Conservation (phyloP, 768 basidiomycete genomes). For the Austroboletus festivus region DNA sequence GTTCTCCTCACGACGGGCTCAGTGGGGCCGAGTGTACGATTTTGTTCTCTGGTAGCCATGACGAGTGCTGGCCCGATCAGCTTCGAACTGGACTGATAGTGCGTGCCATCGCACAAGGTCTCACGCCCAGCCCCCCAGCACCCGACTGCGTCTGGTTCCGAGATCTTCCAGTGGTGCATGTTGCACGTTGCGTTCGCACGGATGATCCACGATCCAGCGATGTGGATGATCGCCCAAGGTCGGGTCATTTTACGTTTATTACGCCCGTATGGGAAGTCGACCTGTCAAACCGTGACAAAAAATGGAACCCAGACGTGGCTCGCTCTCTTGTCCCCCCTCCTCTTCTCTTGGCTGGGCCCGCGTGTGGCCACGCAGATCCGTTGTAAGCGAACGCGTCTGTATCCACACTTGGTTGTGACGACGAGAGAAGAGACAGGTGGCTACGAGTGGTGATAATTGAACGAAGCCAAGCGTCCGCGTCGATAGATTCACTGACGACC, state of each 20-base stretch:
- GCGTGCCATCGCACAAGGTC: neutral
- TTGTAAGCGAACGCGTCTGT: too few relatives aligned
- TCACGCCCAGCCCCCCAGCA: too few relatives aligned
- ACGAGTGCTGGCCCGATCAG: neutral
- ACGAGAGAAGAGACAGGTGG: neutral
- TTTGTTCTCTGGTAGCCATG: neutral
- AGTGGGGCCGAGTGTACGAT: neutral
- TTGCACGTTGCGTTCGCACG: neutral
- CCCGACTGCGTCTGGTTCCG: neutral
- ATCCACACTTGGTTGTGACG: conserved; percentile 1
- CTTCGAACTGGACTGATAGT: neutral
- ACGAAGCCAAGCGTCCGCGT: neutral
- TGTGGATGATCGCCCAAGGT: conserved; percentile 2
- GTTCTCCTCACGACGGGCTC: neutral
- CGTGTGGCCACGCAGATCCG: too few relatives aligned
- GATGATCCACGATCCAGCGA: conserved; percentile 13
- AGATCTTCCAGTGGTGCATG: neutral
- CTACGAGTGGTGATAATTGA: neutral
- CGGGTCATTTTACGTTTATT: conserved; percentile 13
- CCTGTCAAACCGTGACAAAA: neutral
- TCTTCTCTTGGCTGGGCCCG: too few relatives aligned
- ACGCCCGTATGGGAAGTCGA: conserved; percentile 2
- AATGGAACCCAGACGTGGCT: neutral
- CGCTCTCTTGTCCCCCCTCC: too few relatives aligned
- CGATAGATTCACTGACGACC: neutral